Evolutionary conservation across 1,284 basidiomycete genomes (phyloP).

Genomic region (Boletellus deceptivus): DNA sequence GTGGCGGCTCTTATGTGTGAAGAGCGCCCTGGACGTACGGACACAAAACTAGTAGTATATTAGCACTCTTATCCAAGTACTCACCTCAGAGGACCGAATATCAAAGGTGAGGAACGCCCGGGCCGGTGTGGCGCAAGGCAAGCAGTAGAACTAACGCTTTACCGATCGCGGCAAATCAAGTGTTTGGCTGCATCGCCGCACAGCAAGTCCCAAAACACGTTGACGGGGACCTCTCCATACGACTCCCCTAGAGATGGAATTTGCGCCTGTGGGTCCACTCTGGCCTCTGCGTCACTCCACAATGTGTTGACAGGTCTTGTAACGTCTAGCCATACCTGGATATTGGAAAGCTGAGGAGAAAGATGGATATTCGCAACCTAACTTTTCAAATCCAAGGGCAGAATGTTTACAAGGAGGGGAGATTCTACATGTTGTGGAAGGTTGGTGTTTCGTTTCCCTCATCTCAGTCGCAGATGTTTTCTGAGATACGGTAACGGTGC

Average conservation of each 20-base stretch:
- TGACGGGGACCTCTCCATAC: constrained; percentile 12
- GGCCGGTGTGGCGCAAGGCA: no score
- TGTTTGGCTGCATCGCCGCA: constrained; percentile 10
- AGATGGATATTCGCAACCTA: constrained; percentile 26
- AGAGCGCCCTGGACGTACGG: constrained; percentile 9
- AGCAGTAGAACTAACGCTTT: not conserved
- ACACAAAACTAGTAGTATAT: not conserved
- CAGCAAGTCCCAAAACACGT: constrained; percentile 19
- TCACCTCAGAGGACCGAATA: not conserved
- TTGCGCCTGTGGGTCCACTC: constrained; percentile 30
- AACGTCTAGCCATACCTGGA: constrained; percentile 17
- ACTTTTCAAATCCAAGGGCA: constrained; percentile 20
- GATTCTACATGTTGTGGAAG: constrained; percentile 33
- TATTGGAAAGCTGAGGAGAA: constrained; percentile 23
- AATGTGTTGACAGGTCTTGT: constrained; percentile 1
- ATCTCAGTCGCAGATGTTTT: not conserved
- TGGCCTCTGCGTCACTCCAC: constrained; percentile 1
- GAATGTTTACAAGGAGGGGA: constrained; percentile 9
- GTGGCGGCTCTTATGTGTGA: not conserved
- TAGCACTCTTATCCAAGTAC: not conserved
- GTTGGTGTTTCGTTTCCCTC: constrained; percentile 10
- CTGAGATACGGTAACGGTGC: constrained; percentile 7
- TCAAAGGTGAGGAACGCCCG: no score
- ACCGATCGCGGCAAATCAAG: constrained; percentile 23
- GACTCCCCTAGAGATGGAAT: constrained; percentile 22